Conservation (phyloP, 1,284 basidiomycete genomes). For the Golubevia pallescens region DNA sequence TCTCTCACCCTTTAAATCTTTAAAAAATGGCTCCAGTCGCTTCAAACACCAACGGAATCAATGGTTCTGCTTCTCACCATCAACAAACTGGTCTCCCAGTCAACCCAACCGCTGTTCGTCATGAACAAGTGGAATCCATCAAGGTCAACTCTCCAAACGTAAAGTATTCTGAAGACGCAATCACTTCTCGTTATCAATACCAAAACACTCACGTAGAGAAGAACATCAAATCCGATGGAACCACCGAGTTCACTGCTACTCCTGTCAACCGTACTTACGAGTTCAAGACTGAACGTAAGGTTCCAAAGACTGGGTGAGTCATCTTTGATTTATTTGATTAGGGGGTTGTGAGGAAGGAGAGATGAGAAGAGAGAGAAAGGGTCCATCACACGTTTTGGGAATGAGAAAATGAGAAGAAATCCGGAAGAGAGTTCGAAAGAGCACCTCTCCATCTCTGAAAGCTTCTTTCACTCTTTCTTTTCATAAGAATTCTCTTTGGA, state of each 20-base stretch:
- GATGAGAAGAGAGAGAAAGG: not conserved
- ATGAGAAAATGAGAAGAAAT: not conserved
- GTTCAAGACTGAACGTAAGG: conserved; percentile 87
- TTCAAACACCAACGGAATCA: conserved; percentile 20
- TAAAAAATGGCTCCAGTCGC: conserved; percentile 20
- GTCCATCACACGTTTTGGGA: not conserved
- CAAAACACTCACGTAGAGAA: conserved; percentile 60
- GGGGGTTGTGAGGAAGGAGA: not conserved
- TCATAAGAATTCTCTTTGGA: not conserved
- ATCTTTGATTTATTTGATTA: conserved; percentile 14
- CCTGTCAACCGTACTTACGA: conserved; percentile 68
- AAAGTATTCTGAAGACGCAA: conserved; percentile 48
- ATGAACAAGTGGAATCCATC: conserved; percentile 56
- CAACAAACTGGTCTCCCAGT: conserved; percentile 15
- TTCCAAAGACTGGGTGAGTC: conserved; percentile 88
- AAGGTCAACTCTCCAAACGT: conserved; percentile 59
- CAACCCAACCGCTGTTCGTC: conserved; percentile 60
- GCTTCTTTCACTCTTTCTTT: not conserved
- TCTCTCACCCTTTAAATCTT: not conserved
- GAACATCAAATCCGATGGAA: conserved; percentile 41
- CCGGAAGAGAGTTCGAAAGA: too few relatives aligned
- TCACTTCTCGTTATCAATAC: conserved; percentile 57
- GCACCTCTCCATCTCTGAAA: not conserved
- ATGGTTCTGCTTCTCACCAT: conserved; percentile 8
- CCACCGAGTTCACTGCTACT: conserved; percentile 54